Percentiles rank a stretch among this genome's conserved stretches.
Evolutionary conservation across 768 basidiomycete genomes (phyloP).

Genomic region (Phylloporus rhodoxanthus): DNA sequence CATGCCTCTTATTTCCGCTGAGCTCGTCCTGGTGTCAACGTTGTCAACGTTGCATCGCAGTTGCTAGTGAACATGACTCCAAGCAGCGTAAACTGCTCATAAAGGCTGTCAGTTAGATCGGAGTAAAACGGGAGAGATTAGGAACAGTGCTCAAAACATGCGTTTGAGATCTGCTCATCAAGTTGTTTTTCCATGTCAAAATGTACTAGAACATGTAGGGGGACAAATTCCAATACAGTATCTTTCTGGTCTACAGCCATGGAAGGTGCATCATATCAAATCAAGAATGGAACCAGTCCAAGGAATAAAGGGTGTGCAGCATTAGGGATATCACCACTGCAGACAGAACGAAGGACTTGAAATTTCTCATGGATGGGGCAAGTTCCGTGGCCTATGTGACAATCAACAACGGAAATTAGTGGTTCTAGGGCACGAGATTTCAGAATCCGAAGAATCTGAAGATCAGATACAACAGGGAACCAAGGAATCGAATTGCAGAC

Average conservation of each 20-base stretch:
- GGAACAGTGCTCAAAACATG: neutral
- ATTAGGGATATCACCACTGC: constrained; percentile 5
- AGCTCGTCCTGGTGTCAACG: neutral
- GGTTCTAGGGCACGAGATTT: constrained; percentile 8
- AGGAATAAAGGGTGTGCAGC: constrained; percentile 4
- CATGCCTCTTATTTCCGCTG: neutral
- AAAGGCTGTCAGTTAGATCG: neutral
- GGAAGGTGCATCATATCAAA: neutral
- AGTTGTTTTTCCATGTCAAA: neutral
- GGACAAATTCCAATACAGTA: neutral
- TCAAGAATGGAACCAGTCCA: neutral
- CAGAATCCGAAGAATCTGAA: constrained; percentile 65
- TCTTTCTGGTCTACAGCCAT: constrained; percentile 4
- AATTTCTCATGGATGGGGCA: neutral
- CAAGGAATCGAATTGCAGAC: constrained; percentile 74
- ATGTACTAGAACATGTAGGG: constrained; percentile 1
- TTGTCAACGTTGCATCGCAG: neutral
- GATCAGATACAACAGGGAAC: constrained; percentile 73
- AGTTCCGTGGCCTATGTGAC: constrained; percentile 1
- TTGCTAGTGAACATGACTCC: neutral
- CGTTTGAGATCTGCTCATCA: neutral
- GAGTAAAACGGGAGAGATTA: neutral
- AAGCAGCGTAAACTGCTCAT: neutral
- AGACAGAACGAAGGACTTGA: constrained; percentile 1
- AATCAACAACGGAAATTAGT: neutral